Conservation (phyloP, 148 eudicot species). For the Rhododendron ovatum region DNA sequence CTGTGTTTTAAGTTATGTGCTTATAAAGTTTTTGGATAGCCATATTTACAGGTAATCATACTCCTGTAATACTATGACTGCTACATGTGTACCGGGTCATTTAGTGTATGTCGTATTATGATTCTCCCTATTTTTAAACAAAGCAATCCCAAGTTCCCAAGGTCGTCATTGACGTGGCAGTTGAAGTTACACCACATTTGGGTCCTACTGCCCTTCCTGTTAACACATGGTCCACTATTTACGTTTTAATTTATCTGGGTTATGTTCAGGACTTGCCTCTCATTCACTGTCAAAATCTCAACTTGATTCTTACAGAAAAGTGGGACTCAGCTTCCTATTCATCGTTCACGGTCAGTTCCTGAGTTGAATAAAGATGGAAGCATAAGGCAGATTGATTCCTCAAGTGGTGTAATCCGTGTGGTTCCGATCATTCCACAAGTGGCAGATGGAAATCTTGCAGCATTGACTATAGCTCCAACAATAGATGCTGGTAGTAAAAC, state of each 20-base stretch:
- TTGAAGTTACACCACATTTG: neutral
- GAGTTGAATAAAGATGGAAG: constrained; percentile 63
- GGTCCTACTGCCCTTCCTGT: neutral
- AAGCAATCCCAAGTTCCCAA: no score
- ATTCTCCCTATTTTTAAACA: neutral
- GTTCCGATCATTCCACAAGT: constrained; percentile 56
- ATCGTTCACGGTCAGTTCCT: constrained; percentile 85
- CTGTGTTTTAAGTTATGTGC: neutral
- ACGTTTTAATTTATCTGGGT: neutral
- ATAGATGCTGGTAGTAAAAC: constrained; percentile 44
- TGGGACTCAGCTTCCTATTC: constrained; percentile 37
- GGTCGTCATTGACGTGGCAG: neutral
- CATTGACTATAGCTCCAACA: constrained; percentile 25
- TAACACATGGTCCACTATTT: neutral
- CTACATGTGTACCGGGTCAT: neutral
- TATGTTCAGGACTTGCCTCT: neutral
- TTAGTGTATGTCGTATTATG: neutral
- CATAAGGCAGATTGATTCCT: constrained; percentile 32
- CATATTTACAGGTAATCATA: neutral
- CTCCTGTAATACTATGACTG: neutral
- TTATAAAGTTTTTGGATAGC: neutral
- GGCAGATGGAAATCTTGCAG: constrained; percentile 27
- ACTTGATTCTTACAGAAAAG: constrained; percentile 27
- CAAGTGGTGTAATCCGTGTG: constrained; percentile 62
- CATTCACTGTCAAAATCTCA: neutral